Base-by-base conservation (phyloP, 371 early-diverging fungal species). In the Dipsacomyces acuminosporus region DNA sequence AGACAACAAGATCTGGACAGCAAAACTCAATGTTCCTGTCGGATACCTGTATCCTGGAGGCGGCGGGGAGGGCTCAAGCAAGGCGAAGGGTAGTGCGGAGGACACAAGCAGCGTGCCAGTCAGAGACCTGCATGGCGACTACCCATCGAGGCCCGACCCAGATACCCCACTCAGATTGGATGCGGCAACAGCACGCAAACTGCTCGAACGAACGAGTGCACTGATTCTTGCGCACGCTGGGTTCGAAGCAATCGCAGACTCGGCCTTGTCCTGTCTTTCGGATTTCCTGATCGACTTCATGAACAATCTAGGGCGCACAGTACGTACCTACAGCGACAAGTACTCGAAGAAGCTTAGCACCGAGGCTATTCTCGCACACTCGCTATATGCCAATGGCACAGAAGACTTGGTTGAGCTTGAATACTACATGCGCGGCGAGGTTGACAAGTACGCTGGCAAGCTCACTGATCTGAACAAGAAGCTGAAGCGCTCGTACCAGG, bases 281-380 rank as follows among this genome's bases (percentile, higher is more conserved):
- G 94, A 92, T 52, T 76, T 91, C 20, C 78, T 83, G 20, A 74
- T 75, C 33, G 86, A 92, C 44, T 90, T 87, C 58, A 70, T 96
- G 33, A 41, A 76, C 38, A 94, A 89, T 59, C 74, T 94, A 19
- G 94, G 93, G 14, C 84, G 82, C 61, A 89, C 89, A 1, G 59
- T 94, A 36, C 79, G 87, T 22, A 59, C 76, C 0, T 96, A 93
- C 71, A 72, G 81, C 51, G 93, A 94, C 73, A 74, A 81, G 43
- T 87, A 88, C 65, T 77, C 80, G 6, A 73, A 78, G 38, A 70
- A 75, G 23, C 87, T 92, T 87, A 78, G 84, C 25, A 60, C 77
- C 0, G 93, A 91, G 85, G 89, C 91, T 67, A 90, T 94, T 42
- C 54, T 96, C n/a, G 64, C 80, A 18, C 90, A 90, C 58, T 75